Evolutionary conservation across 345 rosid genomes (phyloP).

Genomic region (Trapa bicornis): DNA sequence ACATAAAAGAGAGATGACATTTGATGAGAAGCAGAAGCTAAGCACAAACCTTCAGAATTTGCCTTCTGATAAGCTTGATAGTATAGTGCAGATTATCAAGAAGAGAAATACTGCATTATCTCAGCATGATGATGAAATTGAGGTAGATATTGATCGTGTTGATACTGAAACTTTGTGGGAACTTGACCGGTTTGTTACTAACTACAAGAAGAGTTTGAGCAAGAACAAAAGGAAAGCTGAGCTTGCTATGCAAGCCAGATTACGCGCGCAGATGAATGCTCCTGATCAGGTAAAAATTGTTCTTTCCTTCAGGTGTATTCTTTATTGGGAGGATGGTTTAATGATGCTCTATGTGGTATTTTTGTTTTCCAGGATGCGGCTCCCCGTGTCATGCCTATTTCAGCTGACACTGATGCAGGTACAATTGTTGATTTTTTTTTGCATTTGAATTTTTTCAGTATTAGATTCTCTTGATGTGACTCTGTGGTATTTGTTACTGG

Average conservation of each 20-base stretch:
- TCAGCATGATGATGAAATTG: constrained; percentile 86
- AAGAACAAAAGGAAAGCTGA: constrained; percentile 96
- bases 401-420: constrained; percentile 56
- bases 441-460: background rate
- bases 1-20: constrained; percentile 92
- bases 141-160: constrained; percentile 93
- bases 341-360: background rate
- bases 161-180: constrained; percentile 99
- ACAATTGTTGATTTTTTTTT: background rate
- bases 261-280: constrained; percentile 45
- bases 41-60: constrained; percentile 78
- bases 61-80: constrained; percentile 90
- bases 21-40: constrained; percentile 94
- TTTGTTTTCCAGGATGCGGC: constrained; percentile 34
- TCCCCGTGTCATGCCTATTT: constrained; percentile 31
- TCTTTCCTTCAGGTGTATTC: constrained; percentile 1
- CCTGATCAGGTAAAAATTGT: constrained; percentile 42
- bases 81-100: constrained; percentile 83
- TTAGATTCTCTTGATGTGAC: background rate
- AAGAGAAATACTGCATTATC: constrained; percentile 74
- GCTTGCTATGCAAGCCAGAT: constrained; percentile 56
- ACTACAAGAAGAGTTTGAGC: constrained; percentile 92
- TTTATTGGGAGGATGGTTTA: constrained; percentile 1
- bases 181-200: constrained; percentile 91
- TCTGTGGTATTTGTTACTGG: constrained; percentile 2